Base-by-base conservation (phyloP, 768 basidiomycete genomes). In the Auriscalpium microsporum region DNA sequence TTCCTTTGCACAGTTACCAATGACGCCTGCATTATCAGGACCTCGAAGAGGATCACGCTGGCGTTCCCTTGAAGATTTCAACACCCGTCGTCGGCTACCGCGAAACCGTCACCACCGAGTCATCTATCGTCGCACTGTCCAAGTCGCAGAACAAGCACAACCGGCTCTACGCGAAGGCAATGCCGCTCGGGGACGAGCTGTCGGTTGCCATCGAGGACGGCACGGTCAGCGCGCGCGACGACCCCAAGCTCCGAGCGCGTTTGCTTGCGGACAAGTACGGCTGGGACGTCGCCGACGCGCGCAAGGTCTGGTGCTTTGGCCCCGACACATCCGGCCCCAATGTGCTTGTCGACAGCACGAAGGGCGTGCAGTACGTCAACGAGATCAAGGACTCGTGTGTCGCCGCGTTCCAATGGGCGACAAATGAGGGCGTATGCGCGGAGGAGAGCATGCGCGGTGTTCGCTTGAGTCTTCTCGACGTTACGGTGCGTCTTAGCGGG, bases 141-240 rank as follows among this genome's bases (percentile, higher is more conserved):
- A 99, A 99, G 74, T 98, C 96, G 21, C 96, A 97, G 76, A 98
- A 99, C 82, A 99, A 98, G 81, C 96, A 99, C 85, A 99, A 99
- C 72, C 90, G 96, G 76, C 80, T 99, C 56, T 99, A 86, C 73
- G 82, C 86, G 62, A 94, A 94, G 80, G 96, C 96, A 37, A 62
- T 85, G 75, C 96, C 96, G 38, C 69, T 99, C 55, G 93, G 90
- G 23, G 96, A 99, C 68, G 94, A 97, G 70, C 82, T 98, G 57
- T 84, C 93, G 60, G 80, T 82, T 64, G 96, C 91, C 58, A 97
- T 99, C 65, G 95, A 98, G 71, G 64, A 63, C 55, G 96, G 96
- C 64, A 83, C 80, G 67, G 70, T 99, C 71, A 87, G 63, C 72
- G 69, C 96, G 53, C 90, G 96, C 70, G 96, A 99, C 73, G 96